Evolutionary conservation across 805 yeast genomes (phyloP).

Genomic region (Yarrowia alimentaria): DNA sequence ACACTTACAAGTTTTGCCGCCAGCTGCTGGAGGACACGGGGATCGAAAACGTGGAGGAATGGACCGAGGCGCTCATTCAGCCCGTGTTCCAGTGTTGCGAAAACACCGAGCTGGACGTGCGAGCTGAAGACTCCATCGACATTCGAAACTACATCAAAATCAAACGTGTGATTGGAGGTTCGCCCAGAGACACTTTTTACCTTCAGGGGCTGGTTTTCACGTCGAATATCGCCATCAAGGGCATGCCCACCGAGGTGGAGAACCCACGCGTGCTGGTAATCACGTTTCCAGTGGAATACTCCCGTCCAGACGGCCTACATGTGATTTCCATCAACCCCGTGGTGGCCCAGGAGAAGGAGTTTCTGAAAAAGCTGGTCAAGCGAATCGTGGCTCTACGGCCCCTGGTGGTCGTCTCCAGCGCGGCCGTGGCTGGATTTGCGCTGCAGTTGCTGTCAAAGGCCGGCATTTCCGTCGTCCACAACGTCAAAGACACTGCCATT

Average conservation of each 20-base stretch:
- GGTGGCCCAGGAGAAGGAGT: constrained; percentile 83
- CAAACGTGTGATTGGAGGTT: constrained; percentile 79
- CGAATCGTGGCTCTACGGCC: constrained; percentile 76
- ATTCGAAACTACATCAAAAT: constrained; percentile 85
- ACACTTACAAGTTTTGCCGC: constrained; percentile 36
- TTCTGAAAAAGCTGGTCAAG: constrained; percentile 73
- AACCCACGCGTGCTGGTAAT: constrained; percentile 78
- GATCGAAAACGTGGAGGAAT: constrained; percentile 47
- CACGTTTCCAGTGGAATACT: constrained; percentile 86
- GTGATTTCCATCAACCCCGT: constrained; percentile 81
- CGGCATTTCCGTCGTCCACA: constrained; percentile 76
- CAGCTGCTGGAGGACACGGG: constrained; percentile 39
- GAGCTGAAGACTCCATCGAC: constrained; percentile 72
- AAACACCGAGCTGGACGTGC: constrained; percentile 56
- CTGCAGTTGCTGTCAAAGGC: constrained; percentile 66
- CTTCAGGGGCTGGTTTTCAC: constrained; percentile 84
- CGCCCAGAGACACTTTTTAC: constrained; percentile 55
- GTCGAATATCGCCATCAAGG: constrained; percentile 71
- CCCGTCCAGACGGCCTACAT: constrained; percentile 64
- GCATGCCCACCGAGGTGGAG: constrained; percentile 64
- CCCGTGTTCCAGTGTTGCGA: constrained; percentile 57
- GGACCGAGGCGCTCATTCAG: constrained; percentile 56
- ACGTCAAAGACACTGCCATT: constrained; percentile 77
- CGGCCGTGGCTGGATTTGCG: constrained; percentile 80
- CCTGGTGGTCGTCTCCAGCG: constrained; percentile 72